A percentile compares a stretch with the other conserved stretches of the same genome.
Conservation (phyloP, 495 filamentous ascomycete genomes). For the Durotheca rogersii region DNA sequence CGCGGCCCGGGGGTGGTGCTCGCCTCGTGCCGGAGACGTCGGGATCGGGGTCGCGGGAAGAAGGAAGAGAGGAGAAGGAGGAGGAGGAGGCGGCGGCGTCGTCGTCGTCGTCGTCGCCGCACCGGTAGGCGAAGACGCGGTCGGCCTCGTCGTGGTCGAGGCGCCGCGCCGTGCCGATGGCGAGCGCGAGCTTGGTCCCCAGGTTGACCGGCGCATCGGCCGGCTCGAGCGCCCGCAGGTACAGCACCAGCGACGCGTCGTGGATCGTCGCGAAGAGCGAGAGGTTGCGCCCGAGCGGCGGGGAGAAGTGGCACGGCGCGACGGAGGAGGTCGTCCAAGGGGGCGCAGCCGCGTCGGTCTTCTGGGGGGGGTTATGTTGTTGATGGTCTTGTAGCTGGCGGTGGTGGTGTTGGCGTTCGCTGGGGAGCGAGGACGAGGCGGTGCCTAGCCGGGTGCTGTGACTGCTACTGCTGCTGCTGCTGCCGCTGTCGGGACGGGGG, state of each 20-base stretch:
- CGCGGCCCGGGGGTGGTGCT: too few species aligned
- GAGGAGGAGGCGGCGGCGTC: too few species aligned
- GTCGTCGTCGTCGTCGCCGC: conserved; percentile 21
- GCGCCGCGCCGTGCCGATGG: conserved; percentile 58
- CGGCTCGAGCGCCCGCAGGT: conserved; percentile 75
- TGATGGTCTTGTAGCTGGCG: conserved; percentile 8
- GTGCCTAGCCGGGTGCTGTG: conserved; percentile 32
- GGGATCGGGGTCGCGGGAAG: too few species aligned
- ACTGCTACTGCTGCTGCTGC: conserved; percentile 10
- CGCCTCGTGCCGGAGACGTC: too few species aligned
- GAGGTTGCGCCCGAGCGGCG: conserved; percentile 50
- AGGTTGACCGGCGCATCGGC: conserved; percentile 51
- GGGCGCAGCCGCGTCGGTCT: conserved; percentile 30
- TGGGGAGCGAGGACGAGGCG: neutral
- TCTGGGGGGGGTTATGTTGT: conserved; percentile 15
- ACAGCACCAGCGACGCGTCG: conserved; percentile 74
- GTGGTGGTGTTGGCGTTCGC: neutral
- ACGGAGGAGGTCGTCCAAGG: conserved; percentile 44
- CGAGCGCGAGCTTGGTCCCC: conserved; percentile 52
- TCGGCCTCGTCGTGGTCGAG: conserved; percentile 82
- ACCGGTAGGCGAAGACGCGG: conserved; percentile 61
- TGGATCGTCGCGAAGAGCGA: conserved; percentile 75
- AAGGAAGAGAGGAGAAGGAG: too few species aligned
- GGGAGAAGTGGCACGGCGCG: conserved; percentile 43
- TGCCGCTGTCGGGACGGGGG: conserved; percentile 1